Conservation (phyloP, 139 green algal genomes). For the Volvox reticuliferus region DNA sequence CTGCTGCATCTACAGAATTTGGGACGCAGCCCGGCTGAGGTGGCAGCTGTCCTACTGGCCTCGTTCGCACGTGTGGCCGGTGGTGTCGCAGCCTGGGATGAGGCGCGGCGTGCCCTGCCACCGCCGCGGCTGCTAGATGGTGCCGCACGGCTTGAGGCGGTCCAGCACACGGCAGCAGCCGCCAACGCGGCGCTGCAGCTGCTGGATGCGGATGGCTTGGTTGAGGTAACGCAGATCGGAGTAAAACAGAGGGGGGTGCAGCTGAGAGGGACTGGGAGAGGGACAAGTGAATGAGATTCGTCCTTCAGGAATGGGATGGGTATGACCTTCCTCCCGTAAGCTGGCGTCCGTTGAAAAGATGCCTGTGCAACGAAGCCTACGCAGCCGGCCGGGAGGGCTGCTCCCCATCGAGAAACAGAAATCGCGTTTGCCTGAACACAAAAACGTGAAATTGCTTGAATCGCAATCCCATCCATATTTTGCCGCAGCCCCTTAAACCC, state of each 20-base stretch:
- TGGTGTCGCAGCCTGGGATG: not conserved
- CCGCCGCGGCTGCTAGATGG: not conserved
- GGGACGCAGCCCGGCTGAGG: not conserved
- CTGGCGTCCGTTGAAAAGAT: no score
- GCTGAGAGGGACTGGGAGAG: not conserved
- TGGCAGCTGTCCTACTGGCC: not conserved
- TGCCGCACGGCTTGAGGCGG: not conserved
- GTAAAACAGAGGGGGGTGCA: not conserved
- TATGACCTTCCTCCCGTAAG: no score
- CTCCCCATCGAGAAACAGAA: no score
- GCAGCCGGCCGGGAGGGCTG: no score
- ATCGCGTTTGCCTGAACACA: no score
- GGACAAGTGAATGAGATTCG: not conserved
- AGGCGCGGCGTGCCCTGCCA: not conserved
- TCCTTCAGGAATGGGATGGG: no score
- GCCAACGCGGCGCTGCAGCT: constrained; percentile 26
- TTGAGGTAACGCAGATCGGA: no score
- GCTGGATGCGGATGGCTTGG: not conserved
- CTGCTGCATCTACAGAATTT: constrained; percentile 20
- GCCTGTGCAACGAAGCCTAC: no score
- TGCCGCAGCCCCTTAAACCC: no score
- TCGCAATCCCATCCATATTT: no score
- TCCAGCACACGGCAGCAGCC: not conserved
- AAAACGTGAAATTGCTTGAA: no score
- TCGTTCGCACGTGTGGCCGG: constrained; percentile 14